These are phyloP conservation scores for Hymenoscyphus scutula DNA, from an alignment of 2,329 filamentous ascomycete genomes.

Conservation along the genomic window DNA sequence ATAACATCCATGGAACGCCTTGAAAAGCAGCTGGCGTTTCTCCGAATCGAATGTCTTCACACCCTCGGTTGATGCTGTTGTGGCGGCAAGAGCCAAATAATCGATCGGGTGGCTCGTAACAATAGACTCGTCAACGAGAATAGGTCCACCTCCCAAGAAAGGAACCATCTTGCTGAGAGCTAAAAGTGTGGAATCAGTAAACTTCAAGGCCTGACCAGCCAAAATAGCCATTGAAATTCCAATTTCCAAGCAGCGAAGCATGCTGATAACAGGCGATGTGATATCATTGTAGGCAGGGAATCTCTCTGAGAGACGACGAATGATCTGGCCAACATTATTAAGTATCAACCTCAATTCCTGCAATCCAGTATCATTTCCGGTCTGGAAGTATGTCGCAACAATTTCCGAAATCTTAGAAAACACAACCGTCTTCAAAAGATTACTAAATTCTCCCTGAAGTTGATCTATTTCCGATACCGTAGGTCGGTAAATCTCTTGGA, in stretches of 20 bases:
- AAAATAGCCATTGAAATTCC: slow-evolving; percentile 62
- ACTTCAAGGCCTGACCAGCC: slow-evolving; percentile 11
- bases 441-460: slow-evolving; percentile 81
- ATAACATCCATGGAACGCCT: slow-evolving; percentile 71
- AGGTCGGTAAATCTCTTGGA: slow-evolving; percentile 70
- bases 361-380: slow-evolving; percentile 42
- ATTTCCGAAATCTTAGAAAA: slow-evolving; percentile 21
- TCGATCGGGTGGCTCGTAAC: slow-evolving; percentile 40
- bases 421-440: slow-evolving; percentile 56
- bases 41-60: slow-evolving; percentile 40
- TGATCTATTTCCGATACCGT: slow-evolving; percentile 62
- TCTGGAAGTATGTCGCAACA: slow-evolving; percentile 24
- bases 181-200: slow-evolving; percentile 15
- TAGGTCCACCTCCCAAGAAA: slow-evolving; percentile 50
- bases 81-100: slow-evolving; percentile 49
- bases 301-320: slow-evolving; percentile 63
- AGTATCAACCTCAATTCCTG: slow-evolving; percentile 44
- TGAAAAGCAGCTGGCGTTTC: slow-evolving; percentile 56
- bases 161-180: slow-evolving; percentile 49
- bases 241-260: slow-evolving; percentile 75
- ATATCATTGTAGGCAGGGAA: slow-evolving; percentile 86
- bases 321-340: slow-evolving; percentile 64
- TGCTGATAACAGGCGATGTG: slow-evolving; percentile 71
- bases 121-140: slow-evolving; percentile 16
- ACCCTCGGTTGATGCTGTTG: slow-evolving; percentile 49